Evolutionary conservation across 768 basidiomycete species (phyloP).

Genomic region (Pholiota molesta): DNA sequence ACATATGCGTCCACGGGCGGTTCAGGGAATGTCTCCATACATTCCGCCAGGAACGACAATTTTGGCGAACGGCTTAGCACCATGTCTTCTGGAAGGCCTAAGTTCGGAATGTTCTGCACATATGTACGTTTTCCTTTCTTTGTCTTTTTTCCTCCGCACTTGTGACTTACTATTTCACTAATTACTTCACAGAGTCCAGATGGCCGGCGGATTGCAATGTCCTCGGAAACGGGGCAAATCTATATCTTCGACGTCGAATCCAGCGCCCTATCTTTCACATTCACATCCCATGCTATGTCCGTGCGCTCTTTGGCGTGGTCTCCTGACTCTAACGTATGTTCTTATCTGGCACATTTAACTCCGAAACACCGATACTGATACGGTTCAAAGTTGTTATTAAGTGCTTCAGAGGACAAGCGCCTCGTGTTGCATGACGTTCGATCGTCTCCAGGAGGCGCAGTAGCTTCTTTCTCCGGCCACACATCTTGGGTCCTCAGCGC

Average conservation of each 20-base stretch:
- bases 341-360: conserved; percentile 12
- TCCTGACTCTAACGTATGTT: conserved; percentile 78
- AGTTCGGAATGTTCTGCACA: conserved; percentile 76
- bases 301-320: conserved; percentile 91
- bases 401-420: conserved; percentile 91
- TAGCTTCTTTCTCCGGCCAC: conserved; percentile 87
- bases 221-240: conserved; percentile 87
- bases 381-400: conserved; percentile 70
- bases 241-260: conserved; percentile 84
- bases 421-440: conserved; percentile 91
- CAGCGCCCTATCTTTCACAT: conserved; percentile 64
- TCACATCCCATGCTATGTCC: conserved; percentile 87
- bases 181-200: conserved; percentile 74
- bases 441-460: conserved; percentile 73
- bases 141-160: background rate
- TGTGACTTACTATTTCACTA: background rate
- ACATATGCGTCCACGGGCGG: conserved; percentile 77
- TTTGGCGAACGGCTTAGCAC: conserved; percentile 67
- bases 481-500: conserved; percentile 89
- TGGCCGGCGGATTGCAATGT: conserved; percentile 78
- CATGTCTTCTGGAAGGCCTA: conserved; percentile 68
- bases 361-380: background rate
- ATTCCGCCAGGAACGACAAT: conserved; percentile 65
- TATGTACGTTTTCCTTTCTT: conserved; percentile 44
- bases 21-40: conserved; percentile 71